Base-by-base conservation (phyloP, 352 stramenopile species). In the Phytopythium oedochilum region DNA sequence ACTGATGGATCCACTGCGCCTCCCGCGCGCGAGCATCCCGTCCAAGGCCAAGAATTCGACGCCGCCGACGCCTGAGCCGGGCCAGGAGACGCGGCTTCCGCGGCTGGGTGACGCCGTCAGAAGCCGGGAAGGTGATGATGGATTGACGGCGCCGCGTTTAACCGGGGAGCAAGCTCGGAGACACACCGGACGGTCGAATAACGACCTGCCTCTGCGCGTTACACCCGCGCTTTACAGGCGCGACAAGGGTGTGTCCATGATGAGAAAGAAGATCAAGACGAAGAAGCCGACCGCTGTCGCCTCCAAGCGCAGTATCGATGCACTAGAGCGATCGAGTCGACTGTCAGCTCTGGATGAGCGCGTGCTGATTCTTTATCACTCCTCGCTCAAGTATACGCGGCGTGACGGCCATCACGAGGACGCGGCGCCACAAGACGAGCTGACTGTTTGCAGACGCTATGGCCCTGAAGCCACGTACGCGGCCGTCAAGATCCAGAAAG, bases 311-410 rank as follows among this genome's bases (percentile, higher is more conserved):
- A 26, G 28, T n/a, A n/a, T n/a, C n/a, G n/a, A n/a, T n/a, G n/a
- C 45, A 17, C 29, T n/a, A 42, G 11, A 11, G 9, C 6, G n/a
- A 6, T 25, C 25, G 35, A 34, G 38, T 34, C 25, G 28, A 6
- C 49, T 79, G 14, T 69, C 68, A 12, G 54, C 59, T 0, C 54
- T 90, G 40, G 77, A 90, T 22, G 73, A 88, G 56, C 75, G 73
- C 2, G 66, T 90, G 31, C 40, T 90, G 25, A 72, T 87, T 39
- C 44, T 90, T 29, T 88, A 80, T 32, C 77, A 82, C 36, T 88
- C 80, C 11, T 70, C 75, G 3, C 66, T 89, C 32, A 73, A 74
- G 52, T 71, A 53, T 0, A 53, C 63, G 64, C 59, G 57, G 34
- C 28, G 40, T n/a, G 47, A 39, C 32, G 59, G 66, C 14, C 36